These are phyloP conservation scores for Zygoascus flipseniorum DNA, from an alignment of 805 yeast species.

Conservation along the genomic window DNA sequence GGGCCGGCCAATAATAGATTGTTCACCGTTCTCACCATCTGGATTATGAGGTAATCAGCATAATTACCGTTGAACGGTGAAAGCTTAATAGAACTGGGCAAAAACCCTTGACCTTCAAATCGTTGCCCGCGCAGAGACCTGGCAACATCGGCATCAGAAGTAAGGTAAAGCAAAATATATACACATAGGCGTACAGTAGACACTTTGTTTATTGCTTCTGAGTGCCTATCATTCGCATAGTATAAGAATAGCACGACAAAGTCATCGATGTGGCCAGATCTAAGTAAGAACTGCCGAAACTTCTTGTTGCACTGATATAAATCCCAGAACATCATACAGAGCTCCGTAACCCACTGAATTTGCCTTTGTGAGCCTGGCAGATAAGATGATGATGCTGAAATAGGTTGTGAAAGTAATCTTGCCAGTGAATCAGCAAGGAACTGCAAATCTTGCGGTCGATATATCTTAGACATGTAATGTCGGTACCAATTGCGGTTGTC, in stretches of 20 bases:
- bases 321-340: slow-evolving; percentile 66
- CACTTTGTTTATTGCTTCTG: slow-evolving; percentile 17
- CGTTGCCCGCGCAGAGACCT: slow-evolving; percentile 14
- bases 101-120: slow-evolving; percentile 21
- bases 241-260: slow-evolving; percentile 46
- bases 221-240: slow-evolving; percentile 45
- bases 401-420: slow-evolving; percentile 31
- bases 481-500: slow-evolving; percentile 24
- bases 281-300: slow-evolving; percentile 28
- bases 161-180: slow-evolving; percentile 24
- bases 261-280: slow-evolving; percentile 43
- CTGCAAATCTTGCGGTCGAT: slow-evolving; percentile 27
- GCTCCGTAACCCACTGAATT: slow-evolving; percentile 43
- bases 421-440: slow-evolving; percentile 24
- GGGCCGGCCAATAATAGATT: neutral
- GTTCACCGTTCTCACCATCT: slow-evolving; percentile 10
- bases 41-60: slow-evolving; percentile 25
- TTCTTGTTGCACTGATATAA: slow-evolving; percentile 60
- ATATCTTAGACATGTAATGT: slow-evolving; percentile 27
- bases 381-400: slow-evolving; percentile 28
- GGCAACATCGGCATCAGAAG: slow-evolving; percentile 21
- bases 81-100: slow-evolving; percentile 22
- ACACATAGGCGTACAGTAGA: slow-evolving; percentile 27
- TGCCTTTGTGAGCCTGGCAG: slow-evolving; percentile 23
- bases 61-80: slow-evolving; percentile 21